Percentiles rank a stretch among this genome's conserved stretches.
Conservation (phyloP, 1,284 basidiomycete species). For the Ganoderma meredithae region DNA sequence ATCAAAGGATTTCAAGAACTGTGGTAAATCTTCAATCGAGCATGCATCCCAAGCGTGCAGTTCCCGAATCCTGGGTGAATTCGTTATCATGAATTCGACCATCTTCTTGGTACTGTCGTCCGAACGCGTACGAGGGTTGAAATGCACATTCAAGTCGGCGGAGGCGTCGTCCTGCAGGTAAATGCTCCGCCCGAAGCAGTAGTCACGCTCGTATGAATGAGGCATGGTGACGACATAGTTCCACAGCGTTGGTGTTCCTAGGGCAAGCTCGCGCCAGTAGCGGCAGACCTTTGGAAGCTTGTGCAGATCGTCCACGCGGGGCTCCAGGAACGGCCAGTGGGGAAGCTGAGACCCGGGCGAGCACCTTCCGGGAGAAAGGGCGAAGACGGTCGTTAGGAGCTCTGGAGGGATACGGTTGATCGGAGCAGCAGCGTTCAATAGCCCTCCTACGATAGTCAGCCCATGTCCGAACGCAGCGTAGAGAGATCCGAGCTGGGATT, state of each 20-base stretch:
- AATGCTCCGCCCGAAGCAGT: neutral
- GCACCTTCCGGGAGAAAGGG: neutral
- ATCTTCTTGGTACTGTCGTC: neutral
- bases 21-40: neutral
- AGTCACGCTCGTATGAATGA: neutral
- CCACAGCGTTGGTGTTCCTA: neutral
- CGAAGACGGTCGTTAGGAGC: conserved; percentile 9
- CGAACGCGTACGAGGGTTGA: neutral
- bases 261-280: conserved; percentile 6
- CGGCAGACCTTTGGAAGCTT: conserved; percentile 3
- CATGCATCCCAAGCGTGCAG: neutral
- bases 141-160: neutral
- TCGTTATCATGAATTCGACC: neutral
- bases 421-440: conserved; percentile 5
- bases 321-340: conserved; percentile 1
- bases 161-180: neutral
- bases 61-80: neutral
- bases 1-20: neutral
- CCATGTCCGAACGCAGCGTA: neutral
- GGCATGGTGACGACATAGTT: neutral
- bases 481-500: neutral
- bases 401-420: conserved; percentile 16
- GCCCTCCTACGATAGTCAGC: neutral
- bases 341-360: neutral
- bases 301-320: neutral